A percentile compares a stretch with the other conserved stretches of the same genome.
phyloP scores from a whole-genome alignment of 176 grass and related monocot species.

The Oryza longistaminata region DNA sequence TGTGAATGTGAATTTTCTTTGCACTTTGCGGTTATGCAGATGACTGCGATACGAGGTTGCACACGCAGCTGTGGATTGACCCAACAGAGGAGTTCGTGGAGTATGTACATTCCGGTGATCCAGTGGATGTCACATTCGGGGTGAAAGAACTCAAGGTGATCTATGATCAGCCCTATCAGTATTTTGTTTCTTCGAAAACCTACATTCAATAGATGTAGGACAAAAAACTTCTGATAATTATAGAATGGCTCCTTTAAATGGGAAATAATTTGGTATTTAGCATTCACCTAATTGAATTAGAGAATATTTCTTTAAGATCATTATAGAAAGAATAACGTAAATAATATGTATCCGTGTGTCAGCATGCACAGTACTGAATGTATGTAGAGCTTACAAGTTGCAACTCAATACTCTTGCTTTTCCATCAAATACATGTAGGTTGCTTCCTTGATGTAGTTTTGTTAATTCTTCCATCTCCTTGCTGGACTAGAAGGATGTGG shows the following conservation, averaged over 20 bases:
- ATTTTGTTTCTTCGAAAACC: neutral
- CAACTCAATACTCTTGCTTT: constrained; percentile 11
- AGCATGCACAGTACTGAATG: neutral
- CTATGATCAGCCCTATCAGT: neutral
- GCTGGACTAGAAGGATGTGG: neutral
- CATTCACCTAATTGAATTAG: neutral
- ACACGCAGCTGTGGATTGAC: constrained; percentile 98
- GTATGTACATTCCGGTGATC: constrained; percentile 74
- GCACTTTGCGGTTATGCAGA: constrained; percentile 50
- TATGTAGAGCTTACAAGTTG: neutral
- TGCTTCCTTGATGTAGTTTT: neutral
- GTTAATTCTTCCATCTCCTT: neutral
- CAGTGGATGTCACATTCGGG: constrained; percentile 86
- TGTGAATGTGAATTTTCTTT: constrained; percentile 23
- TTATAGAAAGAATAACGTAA: neutral
- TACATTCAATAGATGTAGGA: neutral
- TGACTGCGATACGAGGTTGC: constrained; percentile 72
- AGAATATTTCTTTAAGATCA: constrained; percentile 3
- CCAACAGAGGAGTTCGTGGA: constrained; percentile 84
- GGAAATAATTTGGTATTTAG: neutral
- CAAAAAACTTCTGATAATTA: neutral
- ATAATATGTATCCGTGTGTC: neutral
- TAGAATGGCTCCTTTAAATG: neutral
- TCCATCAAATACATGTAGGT: neutral
- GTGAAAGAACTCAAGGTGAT: constrained; percentile 88